Conservation (phyloP, 306 rosid species). For the Alnus rubra region DNA sequence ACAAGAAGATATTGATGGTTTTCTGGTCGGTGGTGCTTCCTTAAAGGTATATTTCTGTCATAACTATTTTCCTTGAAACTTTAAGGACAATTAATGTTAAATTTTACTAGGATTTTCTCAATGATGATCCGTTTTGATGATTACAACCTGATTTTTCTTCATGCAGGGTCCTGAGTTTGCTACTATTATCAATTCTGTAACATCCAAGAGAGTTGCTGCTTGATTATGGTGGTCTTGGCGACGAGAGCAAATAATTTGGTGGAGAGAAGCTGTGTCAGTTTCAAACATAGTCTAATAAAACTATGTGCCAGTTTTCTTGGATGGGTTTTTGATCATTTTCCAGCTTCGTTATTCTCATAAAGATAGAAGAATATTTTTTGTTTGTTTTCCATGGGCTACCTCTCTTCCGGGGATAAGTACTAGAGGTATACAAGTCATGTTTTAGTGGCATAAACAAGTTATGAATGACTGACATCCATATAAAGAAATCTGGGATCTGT, state of each 20-base stretch:
- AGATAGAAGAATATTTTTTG: conserved; percentile 25
- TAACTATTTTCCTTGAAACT: conserved; percentile 10
- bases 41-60: conserved; percentile 58
- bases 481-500: not conserved
- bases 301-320: conserved; percentile 15
- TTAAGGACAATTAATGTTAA: not conserved
- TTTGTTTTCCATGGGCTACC: conserved; percentile 43
- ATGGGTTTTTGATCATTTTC: conserved; percentile 35
- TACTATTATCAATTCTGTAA: conserved; percentile 75
- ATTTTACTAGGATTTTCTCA: not conserved
- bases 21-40: conserved; percentile 98
- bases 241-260: conserved; percentile 35
- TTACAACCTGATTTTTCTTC: conserved; percentile 27
- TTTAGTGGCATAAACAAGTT: conserved; percentile 37
- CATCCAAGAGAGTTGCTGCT: conserved; percentile 92
- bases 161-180: conserved; percentile 94
- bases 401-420: conserved; percentile 31
- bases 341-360: conserved; percentile 16
- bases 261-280: conserved; percentile 19
- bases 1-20: conserved; percentile 97
- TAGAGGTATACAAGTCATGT: conserved; percentile 23
- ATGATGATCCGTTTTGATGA: not conserved
- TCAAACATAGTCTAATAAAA: conserved; percentile 27
- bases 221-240: conserved; percentile 43
- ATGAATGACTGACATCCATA: conserved; percentile 11